Percentiles rank a stretch among this genome's conserved stretches.
These are phyloP conservation scores for Fraxinus americana DNA, from an alignment of 257 asterid species.

Conservation along the genomic window DNA sequence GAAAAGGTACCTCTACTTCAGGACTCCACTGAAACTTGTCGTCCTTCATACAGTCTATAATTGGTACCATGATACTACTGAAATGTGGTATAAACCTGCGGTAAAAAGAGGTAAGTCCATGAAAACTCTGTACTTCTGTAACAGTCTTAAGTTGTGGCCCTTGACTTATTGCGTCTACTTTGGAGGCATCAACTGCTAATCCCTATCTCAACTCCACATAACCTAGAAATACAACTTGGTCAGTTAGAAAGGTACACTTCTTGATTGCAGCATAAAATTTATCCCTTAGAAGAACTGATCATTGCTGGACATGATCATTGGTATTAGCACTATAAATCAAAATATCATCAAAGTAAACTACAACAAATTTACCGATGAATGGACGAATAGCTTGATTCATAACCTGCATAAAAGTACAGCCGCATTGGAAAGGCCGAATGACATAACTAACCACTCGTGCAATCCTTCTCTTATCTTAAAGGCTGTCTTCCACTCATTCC, in stretches of 20 bases:
- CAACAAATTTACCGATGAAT: neutral
- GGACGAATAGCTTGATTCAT: neutral
- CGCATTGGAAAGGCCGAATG: slow-evolving; percentile 6
- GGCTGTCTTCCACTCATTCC: slow-evolving; percentile 20
- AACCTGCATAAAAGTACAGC: slow-evolving; percentile 1
- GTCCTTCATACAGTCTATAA: neutral
- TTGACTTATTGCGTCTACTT: neutral
- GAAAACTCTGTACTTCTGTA: neutral
- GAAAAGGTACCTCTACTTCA: no score
- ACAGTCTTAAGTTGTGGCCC: neutral
- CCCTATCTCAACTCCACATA: neutral
- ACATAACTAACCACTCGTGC: slow-evolving; percentile 20
- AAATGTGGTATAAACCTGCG: no score
- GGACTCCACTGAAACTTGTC: neutral
- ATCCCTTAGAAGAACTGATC: no score
- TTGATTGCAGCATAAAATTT: no score
- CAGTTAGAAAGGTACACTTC: no score
- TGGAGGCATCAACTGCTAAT: neutral
- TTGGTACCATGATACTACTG: no score
- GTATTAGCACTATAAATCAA: neutral
- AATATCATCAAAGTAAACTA: slow-evolving; percentile 23
- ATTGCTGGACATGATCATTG: neutral
- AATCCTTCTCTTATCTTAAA: neutral
- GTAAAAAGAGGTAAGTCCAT: no score
- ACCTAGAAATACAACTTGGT: no score